Evolutionary conservation across 768 basidiomycete species (phyloP).

Genomic region (Sarcodon aspratus): DNA sequence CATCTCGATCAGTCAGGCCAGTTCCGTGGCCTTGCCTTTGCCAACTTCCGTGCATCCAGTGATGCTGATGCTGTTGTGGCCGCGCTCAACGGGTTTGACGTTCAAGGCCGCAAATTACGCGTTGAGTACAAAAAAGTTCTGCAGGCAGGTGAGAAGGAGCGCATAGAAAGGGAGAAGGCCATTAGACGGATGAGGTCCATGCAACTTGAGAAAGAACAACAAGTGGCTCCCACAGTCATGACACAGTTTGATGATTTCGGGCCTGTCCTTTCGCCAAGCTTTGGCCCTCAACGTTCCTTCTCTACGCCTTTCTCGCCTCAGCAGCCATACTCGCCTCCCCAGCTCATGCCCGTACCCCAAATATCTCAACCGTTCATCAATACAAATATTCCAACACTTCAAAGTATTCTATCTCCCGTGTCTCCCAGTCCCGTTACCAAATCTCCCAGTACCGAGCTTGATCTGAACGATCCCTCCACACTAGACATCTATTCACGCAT

Average conservation of each 20-base stretch:
- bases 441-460: slow-evolving; percentile 60
- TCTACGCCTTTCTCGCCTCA: slow-evolving; percentile 47
- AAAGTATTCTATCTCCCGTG: slow-evolving; percentile 20
- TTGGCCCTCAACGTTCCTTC: slow-evolving; percentile 66
- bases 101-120: slow-evolving; percentile 92
- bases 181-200: slow-evolving; percentile 96
- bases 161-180: slow-evolving; percentile 97
- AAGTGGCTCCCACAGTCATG: slow-evolving; percentile 15
- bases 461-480: slow-evolving; percentile 91
- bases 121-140: slow-evolving; percentile 99
- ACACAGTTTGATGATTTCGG: slow-evolving; percentile 64
- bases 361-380: slow-evolving; percentile 26
- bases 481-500: slow-evolving; percentile 97
- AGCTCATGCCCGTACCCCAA: slow-evolving; percentile 23
- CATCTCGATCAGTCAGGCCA: slow-evolving; percentile 94
- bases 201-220: slow-evolving; percentile 83
- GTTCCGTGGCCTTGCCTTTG: slow-evolving; percentile 96
- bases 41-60: slow-evolving; percentile 85
- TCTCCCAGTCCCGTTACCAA: slow-evolving; percentile 62
- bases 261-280: slow-evolving; percentile 38
- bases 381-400: slow-evolving; percentile 38
- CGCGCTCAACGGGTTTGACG: slow-evolving; percentile 92
- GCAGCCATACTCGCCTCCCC: slow-evolving; percentile 58
- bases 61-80: slow-evolving; percentile 96
- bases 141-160: slow-evolving; percentile 98